phyloP scores from a whole-genome alignment of 2,329 filamentous ascomycete species.

The Aspergillus calidoustus region DNA sequence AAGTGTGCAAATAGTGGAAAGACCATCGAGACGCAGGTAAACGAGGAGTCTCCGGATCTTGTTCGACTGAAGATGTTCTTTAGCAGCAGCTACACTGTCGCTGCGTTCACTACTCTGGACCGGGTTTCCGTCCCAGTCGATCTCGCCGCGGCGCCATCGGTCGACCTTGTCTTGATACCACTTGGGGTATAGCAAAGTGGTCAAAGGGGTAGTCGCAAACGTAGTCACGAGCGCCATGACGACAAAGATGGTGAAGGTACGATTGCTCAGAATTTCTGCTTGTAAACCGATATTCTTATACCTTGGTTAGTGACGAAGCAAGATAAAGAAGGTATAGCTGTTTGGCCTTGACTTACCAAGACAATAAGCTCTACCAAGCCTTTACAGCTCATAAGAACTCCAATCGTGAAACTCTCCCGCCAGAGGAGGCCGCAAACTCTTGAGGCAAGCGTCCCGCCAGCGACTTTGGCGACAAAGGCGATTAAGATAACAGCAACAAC shows the following conservation, averaged over 20 bases:
- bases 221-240: slow-evolving; percentile 92
- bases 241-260: slow-evolving; percentile 92
- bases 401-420: slow-evolving; percentile 88
- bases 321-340: too few relatives aligned
- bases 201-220: slow-evolving; percentile 79
- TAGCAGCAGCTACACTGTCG: slow-evolving; percentile 44
- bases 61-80: slow-evolving; percentile 55
- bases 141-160: slow-evolving; percentile 80
- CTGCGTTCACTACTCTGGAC: slow-evolving; percentile 49
- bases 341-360: slow-evolving; percentile 61
- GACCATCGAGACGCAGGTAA: slow-evolving; percentile 81
- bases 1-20: slow-evolving; percentile 80
- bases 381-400: slow-evolving; percentile 94
- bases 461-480: slow-evolving; percentile 83
- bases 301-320: slow-evolving; percentile 5
- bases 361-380: slow-evolving; percentile 94
- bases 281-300: slow-evolving; percentile 76
- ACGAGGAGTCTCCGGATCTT: slow-evolving; percentile 72
- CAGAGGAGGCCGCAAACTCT: slow-evolving; percentile 77
- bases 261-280: slow-evolving; percentile 76
- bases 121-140: slow-evolving; percentile 79
- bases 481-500: slow-evolving; percentile 80
- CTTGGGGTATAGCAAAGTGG: slow-evolving; percentile 73
- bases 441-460: slow-evolving; percentile 80
- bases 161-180: slow-evolving; percentile 76